Conservation (phyloP, 1,284 basidiomycete genomes). For the Cryptococcus sp. region DNA sequence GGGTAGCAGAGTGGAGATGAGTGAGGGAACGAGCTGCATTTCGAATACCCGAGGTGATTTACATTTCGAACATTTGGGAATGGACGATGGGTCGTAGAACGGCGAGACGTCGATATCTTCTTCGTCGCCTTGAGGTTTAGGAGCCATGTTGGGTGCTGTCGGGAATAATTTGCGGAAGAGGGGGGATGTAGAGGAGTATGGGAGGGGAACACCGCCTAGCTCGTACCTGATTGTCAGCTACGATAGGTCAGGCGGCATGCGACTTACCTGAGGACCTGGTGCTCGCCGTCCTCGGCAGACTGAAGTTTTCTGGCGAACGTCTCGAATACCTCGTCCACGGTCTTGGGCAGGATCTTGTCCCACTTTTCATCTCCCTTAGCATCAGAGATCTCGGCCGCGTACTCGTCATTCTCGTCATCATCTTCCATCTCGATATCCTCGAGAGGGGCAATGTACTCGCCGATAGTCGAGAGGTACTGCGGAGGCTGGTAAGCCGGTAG, state of each 20-base stretch:
- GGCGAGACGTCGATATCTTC: constrained; percentile 31
- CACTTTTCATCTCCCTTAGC: constrained; percentile 34
- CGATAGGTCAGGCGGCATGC: neutral
- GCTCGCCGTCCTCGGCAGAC: constrained; percentile 36
- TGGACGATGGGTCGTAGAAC: constrained; percentile 25
- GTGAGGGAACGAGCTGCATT: constrained; percentile 46
- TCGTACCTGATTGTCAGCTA: constrained; percentile 37
- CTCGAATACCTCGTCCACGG: constrained; percentile 48
- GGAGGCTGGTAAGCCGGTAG: constrained; percentile 46
- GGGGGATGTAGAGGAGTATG: constrained; percentile 42
- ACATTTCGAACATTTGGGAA: constrained; percentile 41
- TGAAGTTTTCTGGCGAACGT: constrained; percentile 40
- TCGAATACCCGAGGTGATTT: constrained; percentile 42
- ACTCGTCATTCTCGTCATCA: constrained; percentile 30
- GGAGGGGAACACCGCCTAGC: constrained; percentile 44
- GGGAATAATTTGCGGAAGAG: constrained; percentile 45
- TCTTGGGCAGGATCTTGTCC: constrained; percentile 41
- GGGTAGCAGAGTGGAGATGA: constrained; percentile 42
- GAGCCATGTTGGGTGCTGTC: constrained; percentile 18
- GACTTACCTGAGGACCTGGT: constrained; percentile 44
- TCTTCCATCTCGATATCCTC: constrained; percentile 28
- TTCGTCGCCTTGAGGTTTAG: constrained; percentile 35
- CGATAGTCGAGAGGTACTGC: constrained; percentile 46
- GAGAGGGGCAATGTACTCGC: constrained; percentile 42
- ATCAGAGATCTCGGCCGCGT: constrained; percentile 25